Conservation (phyloP, 31 red algal species). For the Asparagopsis taxiformis region DNA sequence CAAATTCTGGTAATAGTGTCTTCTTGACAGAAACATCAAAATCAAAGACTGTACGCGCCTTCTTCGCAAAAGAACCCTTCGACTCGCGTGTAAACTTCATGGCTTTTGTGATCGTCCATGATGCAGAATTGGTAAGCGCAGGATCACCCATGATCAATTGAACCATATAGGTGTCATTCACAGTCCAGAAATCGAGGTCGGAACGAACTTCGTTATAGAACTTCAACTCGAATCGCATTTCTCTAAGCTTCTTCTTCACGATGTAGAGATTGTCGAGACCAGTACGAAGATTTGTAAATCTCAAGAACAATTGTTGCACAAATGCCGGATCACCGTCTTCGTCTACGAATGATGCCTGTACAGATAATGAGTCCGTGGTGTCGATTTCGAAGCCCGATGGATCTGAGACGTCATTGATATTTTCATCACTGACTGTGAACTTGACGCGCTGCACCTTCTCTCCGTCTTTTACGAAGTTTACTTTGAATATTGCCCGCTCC, state of each 20-base stretch:
- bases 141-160: slow-evolving; percentile 48
- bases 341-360: slow-evolving; percentile 46
- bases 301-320: slow-evolving; percentile 29
- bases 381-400: slow-evolving; percentile 9
- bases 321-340: slow-evolving; percentile 15
- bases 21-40: slow-evolving; percentile 71
- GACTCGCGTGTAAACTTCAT: slow-evolving; percentile 27
- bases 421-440: slow-evolving; percentile 1
- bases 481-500: slow-evolving; percentile 44
- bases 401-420: slow-evolving; percentile 9
- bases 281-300: slow-evolving; percentile 39
- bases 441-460: slow-evolving; percentile 39
- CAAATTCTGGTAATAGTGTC: slow-evolving; percentile 44
- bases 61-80: slow-evolving; percentile 4
- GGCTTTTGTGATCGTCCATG: slow-evolving; percentile 44
- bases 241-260: slow-evolving; percentile 16
- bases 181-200: slow-evolving; percentile 49
- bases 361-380: slow-evolving; percentile 12
- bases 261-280: slow-evolving; percentile 41
- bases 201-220: slow-evolving; percentile 28
- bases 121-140: slow-evolving; percentile 4
- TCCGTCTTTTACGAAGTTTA: slow-evolving; percentile 18
- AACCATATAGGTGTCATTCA: slow-evolving; percentile 16
- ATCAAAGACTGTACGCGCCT: slow-evolving; percentile 41
- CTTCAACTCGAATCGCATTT: slow-evolving; percentile 39